Evolutionary conservation across 2,329 filamentous ascomycete species (phyloP).

Genomic region (Penicillium sumatraense): DNA sequence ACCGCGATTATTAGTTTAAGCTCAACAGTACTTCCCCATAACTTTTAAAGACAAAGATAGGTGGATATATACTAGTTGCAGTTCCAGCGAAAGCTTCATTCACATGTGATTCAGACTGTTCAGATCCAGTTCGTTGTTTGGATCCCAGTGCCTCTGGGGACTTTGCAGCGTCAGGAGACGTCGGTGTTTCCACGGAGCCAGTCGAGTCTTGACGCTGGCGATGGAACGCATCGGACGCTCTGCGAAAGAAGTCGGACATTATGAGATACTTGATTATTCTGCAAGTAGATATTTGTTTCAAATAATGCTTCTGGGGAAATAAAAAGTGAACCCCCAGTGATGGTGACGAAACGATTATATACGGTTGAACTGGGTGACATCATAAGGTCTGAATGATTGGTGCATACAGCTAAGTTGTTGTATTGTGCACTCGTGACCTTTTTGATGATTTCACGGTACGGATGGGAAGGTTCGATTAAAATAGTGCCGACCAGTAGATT

Average conservation of each 20-base stretch:
- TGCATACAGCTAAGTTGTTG: too few relatives aligned
- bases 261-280: background rate
- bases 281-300: background rate
- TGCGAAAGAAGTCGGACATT: slow-evolving; percentile 19
- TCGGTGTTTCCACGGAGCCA: slow-evolving; percentile 3
- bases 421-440: background rate
- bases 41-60: background rate
- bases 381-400: background rate
- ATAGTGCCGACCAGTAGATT: too few relatives aligned
- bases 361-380: background rate
- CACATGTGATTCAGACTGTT: slow-evolving; percentile 6
- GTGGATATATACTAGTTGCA: slow-evolving; percentile 6
- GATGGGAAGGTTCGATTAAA: background rate
- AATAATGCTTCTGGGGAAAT: background rate
- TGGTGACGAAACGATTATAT: background rate
- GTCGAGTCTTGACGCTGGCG: slow-evolving; percentile 17
- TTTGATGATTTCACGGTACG: background rate
- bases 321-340: too few relatives aligned
- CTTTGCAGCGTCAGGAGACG: slow-evolving; percentile 8
- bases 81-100: slow-evolving; percentile 6
- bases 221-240: slow-evolving; percentile 20
- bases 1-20: background rate
- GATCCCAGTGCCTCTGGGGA: slow-evolving; percentile 1
- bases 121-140: slow-evolving; percentile 1
- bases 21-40: background rate